phyloP scores from a whole-genome alignment of 768 basidiomycete genomes.

The Mycena vulgaris region DNA sequence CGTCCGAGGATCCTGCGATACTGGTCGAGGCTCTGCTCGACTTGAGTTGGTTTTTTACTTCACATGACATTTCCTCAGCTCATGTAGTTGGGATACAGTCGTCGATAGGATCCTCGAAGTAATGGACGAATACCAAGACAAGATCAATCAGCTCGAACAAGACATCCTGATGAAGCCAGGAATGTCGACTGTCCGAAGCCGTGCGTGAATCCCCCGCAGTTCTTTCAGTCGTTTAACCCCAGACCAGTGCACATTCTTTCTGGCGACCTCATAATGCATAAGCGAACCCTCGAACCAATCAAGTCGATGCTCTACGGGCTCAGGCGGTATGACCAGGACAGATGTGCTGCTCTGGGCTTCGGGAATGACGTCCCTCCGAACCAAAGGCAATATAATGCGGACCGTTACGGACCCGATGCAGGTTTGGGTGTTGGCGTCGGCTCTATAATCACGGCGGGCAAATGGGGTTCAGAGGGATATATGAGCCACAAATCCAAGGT shows the following conservation, averaged over 20 bases:
- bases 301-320: slow-evolving; percentile 79
- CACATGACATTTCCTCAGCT: background rate
- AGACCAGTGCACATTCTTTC: slow-evolving; percentile 82
- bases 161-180: slow-evolving; percentile 72
- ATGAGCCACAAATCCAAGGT: slow-evolving; percentile 81
- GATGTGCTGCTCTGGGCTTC: slow-evolving; percentile 62
- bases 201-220: slow-evolving; percentile 55
- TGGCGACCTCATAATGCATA: slow-evolving; percentile 81
- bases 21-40: slow-evolving; percentile 81
- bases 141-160: slow-evolving; percentile 74
- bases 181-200: slow-evolving; percentile 71
- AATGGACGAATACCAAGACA: slow-evolving; percentile 76
- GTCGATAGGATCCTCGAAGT: slow-evolving; percentile 80
- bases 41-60: slow-evolving; percentile 52
- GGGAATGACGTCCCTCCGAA: slow-evolving; percentile 17
- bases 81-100: slow-evolving; percentile 52
- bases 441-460: background rate
- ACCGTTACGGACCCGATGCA: slow-evolving; percentile 24
- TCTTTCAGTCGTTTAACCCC: background rate
- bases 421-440: slow-evolving; percentile 15
- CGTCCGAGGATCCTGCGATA: slow-evolving; percentile 76
- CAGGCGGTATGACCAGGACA: slow-evolving; percentile 78
- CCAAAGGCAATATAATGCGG: slow-evolving; percentile 44
- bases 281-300: slow-evolving; percentile 81
- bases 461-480: slow-evolving; percentile 60